A percentile compares a stretch with the other conserved stretches of the same genome.
Evolutionary conservation across 169 alveolate species (phyloP).

Genomic region (Plasmodium billcollinsi): DNA sequence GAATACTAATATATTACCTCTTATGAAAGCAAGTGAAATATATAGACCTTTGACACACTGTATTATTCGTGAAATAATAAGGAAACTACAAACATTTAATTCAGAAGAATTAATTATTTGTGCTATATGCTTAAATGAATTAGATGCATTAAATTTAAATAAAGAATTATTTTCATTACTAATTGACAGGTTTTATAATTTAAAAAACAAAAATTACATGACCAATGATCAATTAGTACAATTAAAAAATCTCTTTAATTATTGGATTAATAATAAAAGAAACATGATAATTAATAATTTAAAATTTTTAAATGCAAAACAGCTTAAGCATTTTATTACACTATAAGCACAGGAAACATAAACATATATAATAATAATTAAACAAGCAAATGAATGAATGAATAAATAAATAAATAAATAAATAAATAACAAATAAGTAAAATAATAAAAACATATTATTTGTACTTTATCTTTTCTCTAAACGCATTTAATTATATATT

Average conservation of each 20-base stretch:
- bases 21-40: conserved; percentile 76
- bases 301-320: conserved; percentile 19
- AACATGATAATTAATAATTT: conserved; percentile 13
- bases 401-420: no score
- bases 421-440: no score
- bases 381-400: no score
- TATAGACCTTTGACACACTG: conserved; percentile 83
- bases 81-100: conserved; percentile 84
- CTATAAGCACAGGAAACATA: neutral
- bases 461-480: no score
- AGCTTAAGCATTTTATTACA: conserved; percentile 23
- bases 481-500: no score
- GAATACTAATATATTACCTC: conserved; percentile 82
- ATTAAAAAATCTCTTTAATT: conserved; percentile 27
- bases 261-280: conserved; percentile 14
- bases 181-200: conserved; percentile 50
- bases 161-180: conserved; percentile 62
- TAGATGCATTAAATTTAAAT: conserved; percentile 61
- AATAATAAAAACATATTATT: no score
- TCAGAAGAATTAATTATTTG: conserved; percentile 84
- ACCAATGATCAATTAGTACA: conserved; percentile 54
- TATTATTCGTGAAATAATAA: conserved; percentile 82
- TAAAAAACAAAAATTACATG: conserved; percentile 50
- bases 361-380: no score
- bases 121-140: conserved; percentile 57